Evolutionary conservation across 176 grass and related monocot species (phyloP).

Genomic region (Eleusine coracana): DNA sequence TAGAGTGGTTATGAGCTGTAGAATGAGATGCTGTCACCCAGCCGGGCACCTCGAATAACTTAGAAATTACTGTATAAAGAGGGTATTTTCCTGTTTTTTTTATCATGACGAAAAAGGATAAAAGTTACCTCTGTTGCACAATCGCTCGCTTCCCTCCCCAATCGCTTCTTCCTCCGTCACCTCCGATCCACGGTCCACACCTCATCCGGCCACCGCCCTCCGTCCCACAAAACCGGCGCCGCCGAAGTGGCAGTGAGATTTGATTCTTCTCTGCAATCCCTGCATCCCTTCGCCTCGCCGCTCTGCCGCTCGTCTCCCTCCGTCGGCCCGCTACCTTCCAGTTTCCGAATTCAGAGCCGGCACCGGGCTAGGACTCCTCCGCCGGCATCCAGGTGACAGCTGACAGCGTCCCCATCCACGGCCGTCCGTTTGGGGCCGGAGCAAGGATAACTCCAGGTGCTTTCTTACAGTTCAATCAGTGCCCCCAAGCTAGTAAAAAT

Average conservation of each 20-base stretch:
- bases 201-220: neutral
- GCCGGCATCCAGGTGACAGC: neutral
- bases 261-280: neutral
- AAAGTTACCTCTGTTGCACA: neutral
- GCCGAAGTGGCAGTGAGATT: neutral
- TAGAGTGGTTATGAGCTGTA: too few relatives aligned
- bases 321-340: neutral
- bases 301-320: neutral
- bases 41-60: too few relatives aligned
- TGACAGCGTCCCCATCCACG: too few relatives aligned
- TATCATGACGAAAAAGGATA: neutral
- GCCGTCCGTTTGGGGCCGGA: neutral
- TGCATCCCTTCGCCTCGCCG: neutral
- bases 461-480: neutral
- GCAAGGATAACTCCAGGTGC: neutral
- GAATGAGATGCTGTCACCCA: too few relatives aligned
- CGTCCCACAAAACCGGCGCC: neutral
- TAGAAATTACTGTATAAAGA: too few relatives aligned
- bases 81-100: too few relatives aligned
- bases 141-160: neutral
- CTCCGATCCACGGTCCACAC: neutral
- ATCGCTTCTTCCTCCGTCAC: conserved; percentile 3
- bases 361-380: neutral
- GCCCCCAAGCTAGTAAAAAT: too few relatives aligned
- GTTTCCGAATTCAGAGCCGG: neutral